Evolutionary conservation across 805 yeast genomes (phyloP).

Genomic region (Metschnikowia chrysomelidarum): DNA sequence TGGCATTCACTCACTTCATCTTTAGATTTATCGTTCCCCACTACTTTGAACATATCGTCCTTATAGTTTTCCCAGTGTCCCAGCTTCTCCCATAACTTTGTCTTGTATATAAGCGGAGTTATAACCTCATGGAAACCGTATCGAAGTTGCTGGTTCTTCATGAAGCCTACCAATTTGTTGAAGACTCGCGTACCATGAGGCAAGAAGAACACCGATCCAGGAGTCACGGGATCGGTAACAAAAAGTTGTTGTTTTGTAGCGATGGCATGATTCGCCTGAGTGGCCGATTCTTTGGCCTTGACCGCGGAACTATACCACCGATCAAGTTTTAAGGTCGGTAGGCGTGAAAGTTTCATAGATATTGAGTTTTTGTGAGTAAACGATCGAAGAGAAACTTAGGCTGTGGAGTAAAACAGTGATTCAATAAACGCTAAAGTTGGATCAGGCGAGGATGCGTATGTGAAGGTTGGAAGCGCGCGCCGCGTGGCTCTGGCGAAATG

Average conservation of each 20-base stretch:
- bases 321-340: too few relatives aligned
- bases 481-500: too few relatives aligned
- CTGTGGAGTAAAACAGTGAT: too few relatives aligned
- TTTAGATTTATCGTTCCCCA: slow-evolving; percentile 47
- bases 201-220: slow-evolving; percentile 88
- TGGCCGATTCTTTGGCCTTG: slow-evolving; percentile 24
- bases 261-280: slow-evolving; percentile 41
- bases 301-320: slow-evolving; percentile 6
- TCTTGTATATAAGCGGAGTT: slow-evolving; percentile 85
- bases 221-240: slow-evolving; percentile 76
- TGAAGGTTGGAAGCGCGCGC: too few relatives aligned
- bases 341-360: too few relatives aligned
- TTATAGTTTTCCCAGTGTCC: slow-evolving; percentile 97
- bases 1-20: slow-evolving; percentile 22
- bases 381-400: too few relatives aligned
- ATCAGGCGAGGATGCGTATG: too few relatives aligned
- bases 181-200: slow-evolving; percentile 91
- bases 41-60: slow-evolving; percentile 91
- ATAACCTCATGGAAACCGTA: slow-evolving; percentile 91
- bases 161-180: slow-evolving; percentile 73
- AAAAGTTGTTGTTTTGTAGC: slow-evolving; percentile 73
- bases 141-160: slow-evolving; percentile 77
- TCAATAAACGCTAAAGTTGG: too few relatives aligned
- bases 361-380: too few relatives aligned
- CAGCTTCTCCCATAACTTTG: slow-evolving; percentile 80